These are phyloP conservation scores for Adansonia rubrostipa DNA, from an alignment of 441 rosid species.

Conservation along the genomic window DNA sequence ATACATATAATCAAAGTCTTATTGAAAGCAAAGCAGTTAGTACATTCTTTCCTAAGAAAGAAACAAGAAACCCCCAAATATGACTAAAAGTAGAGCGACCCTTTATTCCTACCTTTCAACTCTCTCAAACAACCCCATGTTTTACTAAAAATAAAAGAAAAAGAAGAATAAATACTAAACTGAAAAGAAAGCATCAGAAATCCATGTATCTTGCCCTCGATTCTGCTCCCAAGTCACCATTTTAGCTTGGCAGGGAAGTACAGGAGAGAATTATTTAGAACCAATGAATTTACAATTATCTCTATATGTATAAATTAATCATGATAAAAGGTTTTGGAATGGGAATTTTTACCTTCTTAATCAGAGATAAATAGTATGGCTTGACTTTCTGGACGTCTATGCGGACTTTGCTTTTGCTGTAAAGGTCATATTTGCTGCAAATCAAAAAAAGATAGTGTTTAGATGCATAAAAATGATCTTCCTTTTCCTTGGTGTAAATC, in stretches of 20 bases:
- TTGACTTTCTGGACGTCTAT: constrained; percentile 72
- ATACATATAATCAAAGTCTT: not conserved
- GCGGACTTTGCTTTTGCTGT: constrained; percentile 79
- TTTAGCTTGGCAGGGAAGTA: constrained; percentile 71
- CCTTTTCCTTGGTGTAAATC: not conserved
- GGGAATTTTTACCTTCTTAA: constrained; percentile 52
- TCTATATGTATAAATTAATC: not conserved
- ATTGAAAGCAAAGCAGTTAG: not conserved
- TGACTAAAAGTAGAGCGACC: not conserved
- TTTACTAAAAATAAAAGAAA: not conserved
- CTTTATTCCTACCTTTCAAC: not conserved
- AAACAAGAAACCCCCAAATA: not conserved
- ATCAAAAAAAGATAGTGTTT: not conserved
- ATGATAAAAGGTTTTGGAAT: too few relatives aligned
- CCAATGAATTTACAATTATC: not conserved
- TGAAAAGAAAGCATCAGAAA: not conserved
- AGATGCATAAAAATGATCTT: not conserved
- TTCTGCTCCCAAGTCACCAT: constrained; percentile 52
- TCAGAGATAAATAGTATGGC: constrained; percentile 76
- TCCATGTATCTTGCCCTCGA: not conserved
- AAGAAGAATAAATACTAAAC: not conserved
- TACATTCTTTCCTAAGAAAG: not conserved
- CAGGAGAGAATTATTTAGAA: constrained; percentile 36
- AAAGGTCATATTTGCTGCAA: constrained; percentile 80
- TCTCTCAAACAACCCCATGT: not conserved